Evolutionary conservation across 139 green algal species (phyloP).

Genomic region (Chlorella sp.): DNA sequence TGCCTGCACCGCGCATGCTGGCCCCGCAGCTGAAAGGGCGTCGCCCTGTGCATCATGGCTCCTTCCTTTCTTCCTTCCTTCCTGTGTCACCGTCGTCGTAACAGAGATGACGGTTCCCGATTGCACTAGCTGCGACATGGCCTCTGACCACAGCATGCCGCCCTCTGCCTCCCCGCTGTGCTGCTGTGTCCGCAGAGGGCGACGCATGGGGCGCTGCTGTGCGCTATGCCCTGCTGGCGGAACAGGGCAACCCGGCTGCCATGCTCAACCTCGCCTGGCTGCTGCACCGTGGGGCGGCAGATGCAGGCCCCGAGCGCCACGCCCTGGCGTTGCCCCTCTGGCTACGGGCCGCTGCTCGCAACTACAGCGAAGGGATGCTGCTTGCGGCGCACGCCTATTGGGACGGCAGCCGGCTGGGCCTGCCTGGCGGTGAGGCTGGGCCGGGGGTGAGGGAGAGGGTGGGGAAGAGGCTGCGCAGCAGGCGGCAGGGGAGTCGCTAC

Average conservation of each 20-base stretch:
- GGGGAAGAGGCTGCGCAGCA: neutral
- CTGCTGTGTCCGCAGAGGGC: neutral
- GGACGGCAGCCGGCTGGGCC: neutral
- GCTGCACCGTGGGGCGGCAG: conserved; percentile 28
- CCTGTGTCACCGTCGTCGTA: too few species aligned
- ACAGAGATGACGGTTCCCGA: too few species aligned
- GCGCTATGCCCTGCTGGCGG: conserved; percentile 51
- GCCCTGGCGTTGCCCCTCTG: conserved; percentile 10
- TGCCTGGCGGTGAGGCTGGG: neutral
- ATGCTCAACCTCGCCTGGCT: conserved; percentile 62
- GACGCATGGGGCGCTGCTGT: conserved; percentile 51
- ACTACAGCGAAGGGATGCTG: conserved; percentile 9
- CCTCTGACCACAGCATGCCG: neutral
- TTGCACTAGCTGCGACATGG: neutral
- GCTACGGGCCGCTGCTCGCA: neutral
- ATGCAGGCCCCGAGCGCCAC: neutral
- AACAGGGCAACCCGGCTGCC: conserved; percentile 56
- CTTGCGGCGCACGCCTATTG: conserved; percentile 20
- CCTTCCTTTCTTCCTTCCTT: too few species aligned
- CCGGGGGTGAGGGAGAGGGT: neutral
- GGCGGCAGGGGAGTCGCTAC: neutral
- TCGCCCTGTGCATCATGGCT: too few species aligned
- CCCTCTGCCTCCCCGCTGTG: neutral
- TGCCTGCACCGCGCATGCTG: neutral
- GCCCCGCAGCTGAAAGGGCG: too few species aligned